Evolutionary conservation across 495 filamentous ascomycete genomes (phyloP).

Genomic region (Neurospora tetraspora): DNA sequence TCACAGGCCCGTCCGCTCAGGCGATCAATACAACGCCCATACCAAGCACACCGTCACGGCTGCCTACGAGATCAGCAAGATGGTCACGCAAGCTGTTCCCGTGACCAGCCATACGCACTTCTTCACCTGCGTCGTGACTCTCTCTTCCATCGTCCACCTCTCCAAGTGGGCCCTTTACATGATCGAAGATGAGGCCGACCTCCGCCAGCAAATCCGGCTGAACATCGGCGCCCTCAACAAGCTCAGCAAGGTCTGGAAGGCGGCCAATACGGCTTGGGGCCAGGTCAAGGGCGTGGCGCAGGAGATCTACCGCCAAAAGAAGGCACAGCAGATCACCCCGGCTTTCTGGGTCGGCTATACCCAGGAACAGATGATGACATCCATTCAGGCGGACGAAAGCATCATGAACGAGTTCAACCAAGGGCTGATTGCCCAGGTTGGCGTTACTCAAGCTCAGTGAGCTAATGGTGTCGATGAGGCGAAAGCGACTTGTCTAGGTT

Average conservation of each 20-base stretch:
- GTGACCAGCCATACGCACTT: conserved; percentile 75
- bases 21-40: conserved; percentile 56
- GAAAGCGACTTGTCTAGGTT: background rate
- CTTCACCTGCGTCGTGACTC: conserved; percentile 75
- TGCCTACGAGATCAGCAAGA: conserved; percentile 63
- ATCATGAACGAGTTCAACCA: conserved; percentile 44
- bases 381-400: conserved; percentile 40
- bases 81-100: conserved; percentile 66
- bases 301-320: conserved; percentile 50
- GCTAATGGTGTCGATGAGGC: background rate
- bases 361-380: conserved; percentile 45
- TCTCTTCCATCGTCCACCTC: conserved; percentile 53
- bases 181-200: conserved; percentile 53
- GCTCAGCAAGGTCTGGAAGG: conserved; percentile 65
- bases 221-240: conserved; percentile 76
- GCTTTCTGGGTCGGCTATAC: conserved; percentile 43
- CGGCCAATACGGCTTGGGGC: conserved; percentile 58
- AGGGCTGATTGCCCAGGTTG: conserved; percentile 8
- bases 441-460: background rate
- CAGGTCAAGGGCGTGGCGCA: conserved; percentile 66
- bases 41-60: conserved; percentile 71
- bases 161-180: conserved; percentile 49
- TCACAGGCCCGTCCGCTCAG: conserved; percentile 40
- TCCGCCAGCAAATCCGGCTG: conserved; percentile 68
- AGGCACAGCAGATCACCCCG: conserved; percentile 39